Percentiles rank a stretch among this genome's conserved stretches.
Evolutionary conservation across 805 yeast genomes (phyloP).

Genomic region (Kuraishia floccosa): DNA sequence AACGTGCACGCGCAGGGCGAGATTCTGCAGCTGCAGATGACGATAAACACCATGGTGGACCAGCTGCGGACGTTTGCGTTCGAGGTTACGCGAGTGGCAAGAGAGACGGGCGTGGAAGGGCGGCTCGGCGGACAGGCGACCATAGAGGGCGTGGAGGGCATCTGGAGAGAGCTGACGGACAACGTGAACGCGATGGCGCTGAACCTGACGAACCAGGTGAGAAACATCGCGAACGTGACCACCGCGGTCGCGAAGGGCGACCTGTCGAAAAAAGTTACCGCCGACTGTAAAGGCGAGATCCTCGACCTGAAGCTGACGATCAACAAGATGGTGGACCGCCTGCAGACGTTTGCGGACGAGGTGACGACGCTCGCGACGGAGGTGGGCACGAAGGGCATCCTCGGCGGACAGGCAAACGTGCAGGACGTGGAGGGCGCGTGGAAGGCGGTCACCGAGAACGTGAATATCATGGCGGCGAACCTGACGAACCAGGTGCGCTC

Average conservation of each 20-base stretch:
- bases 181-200: constrained; percentile 87
- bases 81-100: constrained; percentile 78
- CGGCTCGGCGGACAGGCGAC: constrained; percentile 82
- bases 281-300: constrained; percentile 76
- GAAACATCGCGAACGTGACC: constrained; percentile 80
- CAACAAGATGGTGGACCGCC: constrained; percentile 82
- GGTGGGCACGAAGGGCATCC: constrained; percentile 73
- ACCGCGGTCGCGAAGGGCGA: constrained; percentile 85
- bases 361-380: constrained; percentile 83
- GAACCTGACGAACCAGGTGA: constrained; percentile 77
- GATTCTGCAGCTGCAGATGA: constrained; percentile 73
- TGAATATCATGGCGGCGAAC: constrained; percentile 81
- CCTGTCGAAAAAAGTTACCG: constrained; percentile 69
- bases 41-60: constrained; percentile 84
- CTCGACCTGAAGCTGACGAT: constrained; percentile 73
- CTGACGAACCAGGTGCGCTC: constrained; percentile 82
- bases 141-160: constrained; percentile 70
- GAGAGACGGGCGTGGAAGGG: constrained; percentile 88
- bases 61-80: constrained; percentile 75
- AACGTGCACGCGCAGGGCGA: constrained; percentile 91
- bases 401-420: constrained; percentile 84
- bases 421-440: constrained; percentile 83
- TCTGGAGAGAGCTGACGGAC: constrained; percentile 81
- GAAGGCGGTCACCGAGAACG: constrained; percentile 84
- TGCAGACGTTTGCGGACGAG: constrained; percentile 72